Conservation (phyloP, 2,329 filamentous ascomycete species). For the Tolypocladium tundrense region DNA sequence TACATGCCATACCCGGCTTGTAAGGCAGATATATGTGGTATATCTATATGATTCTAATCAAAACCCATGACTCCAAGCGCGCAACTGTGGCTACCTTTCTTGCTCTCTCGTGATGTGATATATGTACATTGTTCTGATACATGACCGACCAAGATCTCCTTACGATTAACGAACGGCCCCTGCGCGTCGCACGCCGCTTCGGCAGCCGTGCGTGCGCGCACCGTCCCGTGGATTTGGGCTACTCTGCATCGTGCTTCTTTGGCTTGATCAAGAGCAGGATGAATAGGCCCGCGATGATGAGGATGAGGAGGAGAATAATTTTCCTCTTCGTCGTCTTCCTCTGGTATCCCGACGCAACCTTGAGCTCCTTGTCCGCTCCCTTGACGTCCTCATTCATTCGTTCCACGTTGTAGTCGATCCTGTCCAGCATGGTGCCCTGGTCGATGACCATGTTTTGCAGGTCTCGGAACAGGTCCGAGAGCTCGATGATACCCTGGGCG, state of each 20-base stretch:
- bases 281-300: conserved; percentile 78
- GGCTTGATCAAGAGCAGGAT: conserved; percentile 77
- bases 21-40: not conserved
- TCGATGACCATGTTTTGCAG: conserved; percentile 93
- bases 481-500: conserved; percentile 92
- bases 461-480: conserved; percentile 94
- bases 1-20: no score
- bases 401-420: conserved; percentile 98
- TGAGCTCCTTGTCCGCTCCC: conserved; percentile 83
- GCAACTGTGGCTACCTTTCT: conserved; percentile 4
- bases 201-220: not conserved
- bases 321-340: conserved; percentile 81
- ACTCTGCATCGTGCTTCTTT: conserved; percentile 34
- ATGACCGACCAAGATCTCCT: conserved; percentile 5
- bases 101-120: conserved; percentile 14
- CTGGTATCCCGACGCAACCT: conserved; percentile 82
- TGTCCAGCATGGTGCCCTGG: conserved; percentile 81
- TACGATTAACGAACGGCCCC: not conserved
- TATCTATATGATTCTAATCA: conserved; percentile 13
- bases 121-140: conserved; percentile 18
- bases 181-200: not conserved
- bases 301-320: conserved; percentile 76
- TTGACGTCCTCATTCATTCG: conserved; percentile 91
- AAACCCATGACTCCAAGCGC: conserved; percentile 17
- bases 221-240: not conserved